phyloP scores from a whole-genome alignment of 768 basidiomycete genomes.

The Boletus speciosus region DNA sequence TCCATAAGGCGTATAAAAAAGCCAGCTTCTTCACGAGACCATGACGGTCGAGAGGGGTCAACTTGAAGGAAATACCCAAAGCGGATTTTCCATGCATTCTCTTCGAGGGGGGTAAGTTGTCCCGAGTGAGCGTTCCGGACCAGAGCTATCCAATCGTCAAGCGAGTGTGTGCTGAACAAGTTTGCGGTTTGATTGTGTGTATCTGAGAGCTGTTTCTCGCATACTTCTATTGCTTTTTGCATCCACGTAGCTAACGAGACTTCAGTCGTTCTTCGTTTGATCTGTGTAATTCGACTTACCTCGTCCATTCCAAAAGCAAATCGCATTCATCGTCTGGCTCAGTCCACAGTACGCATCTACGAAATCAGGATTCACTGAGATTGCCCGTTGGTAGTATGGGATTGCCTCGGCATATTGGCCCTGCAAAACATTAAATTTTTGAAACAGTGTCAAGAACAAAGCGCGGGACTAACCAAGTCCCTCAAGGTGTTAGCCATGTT shows the following conservation, averaged over 20 bases:
- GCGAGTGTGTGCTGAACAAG: slow-evolving; percentile 23
- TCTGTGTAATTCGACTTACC: slow-evolving; percentile 17
- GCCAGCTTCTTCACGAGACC: slow-evolving; percentile 36
- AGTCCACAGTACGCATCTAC: slow-evolving; percentile 48
- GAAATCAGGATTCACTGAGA: slow-evolving; percentile 40
- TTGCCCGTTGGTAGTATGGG: slow-evolving; percentile 43
- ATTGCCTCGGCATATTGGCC: slow-evolving; percentile 43
- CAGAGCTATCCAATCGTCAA: slow-evolving; percentile 38
- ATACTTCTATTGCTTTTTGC: slow-evolving; percentile 35
- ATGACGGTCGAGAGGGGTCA: slow-evolving; percentile 15
- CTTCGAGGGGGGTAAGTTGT: slow-evolving; percentile 24
- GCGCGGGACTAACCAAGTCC: slow-evolving; percentile 35
- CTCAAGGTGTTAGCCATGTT: slow-evolving; percentile 52
- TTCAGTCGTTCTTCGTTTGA: slow-evolving; percentile 7
- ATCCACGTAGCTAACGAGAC: slow-evolving; percentile 31
- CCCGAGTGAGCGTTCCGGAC: slow-evolving; percentile 29
- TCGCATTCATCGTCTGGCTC: slow-evolving; percentile 41
- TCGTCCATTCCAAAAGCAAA: slow-evolving; percentile 46
- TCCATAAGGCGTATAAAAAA: slow-evolving; percentile 45
- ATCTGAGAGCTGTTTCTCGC: slow-evolving; percentile 36
- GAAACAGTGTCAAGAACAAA: not conserved
- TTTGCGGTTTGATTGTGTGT: slow-evolving; percentile 31
- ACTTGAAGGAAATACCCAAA: slow-evolving; percentile 31
- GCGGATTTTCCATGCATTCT: slow-evolving; percentile 30
- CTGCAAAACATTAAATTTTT: slow-evolving; percentile 17